Percentiles rank a stretch among this genome's conserved stretches.
phyloP scores from a whole-genome alignment of 2,329 filamentous ascomycete genomes.

The Aspergillus uvarum region DNA sequence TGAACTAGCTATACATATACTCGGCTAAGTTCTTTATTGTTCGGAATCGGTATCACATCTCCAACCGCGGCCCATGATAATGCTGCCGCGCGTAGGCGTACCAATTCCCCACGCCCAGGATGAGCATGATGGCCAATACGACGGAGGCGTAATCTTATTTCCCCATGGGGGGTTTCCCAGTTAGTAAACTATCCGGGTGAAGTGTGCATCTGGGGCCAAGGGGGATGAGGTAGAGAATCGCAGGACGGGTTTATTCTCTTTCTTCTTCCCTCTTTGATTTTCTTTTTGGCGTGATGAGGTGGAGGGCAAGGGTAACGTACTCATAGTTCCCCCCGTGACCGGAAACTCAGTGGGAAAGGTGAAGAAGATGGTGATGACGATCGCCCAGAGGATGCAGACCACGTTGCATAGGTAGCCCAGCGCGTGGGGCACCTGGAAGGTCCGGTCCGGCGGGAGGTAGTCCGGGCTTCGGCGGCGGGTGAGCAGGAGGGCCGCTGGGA shows the following conservation, averaged over 20 bases:
- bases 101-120: conserved; percentile 22
- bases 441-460: conserved; percentile 18
- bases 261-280: too few species aligned
- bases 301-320: conserved; percentile 12
- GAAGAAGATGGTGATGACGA: conserved; percentile 23
- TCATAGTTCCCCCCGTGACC: conserved; percentile 24
- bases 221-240: too few species aligned
- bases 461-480: conserved; percentile 10
- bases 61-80: conserved; percentile 25
- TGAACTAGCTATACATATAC: too few species aligned
- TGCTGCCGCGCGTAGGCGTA: conserved; percentile 19
- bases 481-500: conserved; percentile 21
- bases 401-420: conserved; percentile 20
- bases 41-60: too few species aligned
- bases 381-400: conserved; percentile 20
- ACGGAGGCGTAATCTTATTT: conserved; percentile 24
- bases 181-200: background rate
- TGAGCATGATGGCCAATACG: conserved; percentile 20
- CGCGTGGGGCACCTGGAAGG: conserved; percentile 15
- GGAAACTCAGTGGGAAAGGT: conserved; percentile 21
- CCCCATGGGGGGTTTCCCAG: too few species aligned
- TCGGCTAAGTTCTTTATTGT: too few species aligned
- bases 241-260: too few species aligned
- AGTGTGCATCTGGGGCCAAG: too few species aligned
- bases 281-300: background rate